Evolutionary conservation across 805 yeast genomes (phyloP), one percentile per base, ranked within the genome.

Genomic region (Candida xyloterini): DNA sequence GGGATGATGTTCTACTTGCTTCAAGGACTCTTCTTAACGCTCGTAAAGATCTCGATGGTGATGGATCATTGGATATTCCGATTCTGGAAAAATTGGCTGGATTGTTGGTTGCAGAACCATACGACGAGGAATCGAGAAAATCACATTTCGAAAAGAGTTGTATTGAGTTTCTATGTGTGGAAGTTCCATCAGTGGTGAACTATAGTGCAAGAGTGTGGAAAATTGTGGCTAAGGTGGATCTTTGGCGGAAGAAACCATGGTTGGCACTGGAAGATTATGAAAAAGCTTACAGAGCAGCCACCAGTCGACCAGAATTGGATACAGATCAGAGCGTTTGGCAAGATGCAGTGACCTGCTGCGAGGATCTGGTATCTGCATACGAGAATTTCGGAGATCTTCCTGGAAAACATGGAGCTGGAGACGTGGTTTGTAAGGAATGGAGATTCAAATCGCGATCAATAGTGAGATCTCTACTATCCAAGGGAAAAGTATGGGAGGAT

Each of bases 371-470:
- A 2, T 84, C 93, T 28, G 91, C 96, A 1, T 91, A 89, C 59
- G 89, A 82, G 55, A 81, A 85, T 3, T 71, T 86, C 23, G 98
- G 98, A n/a, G 93, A 84, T 42, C 61, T 78, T 50, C 84, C 85
- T 9, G 95, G 95, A 7, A 81, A 78, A 52, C 74, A 81, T 54
- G 84, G 83, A 16, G 89, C 87, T 2, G 95, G 82, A 15, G 87
- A 84, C 57, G 50, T 82, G n/a, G 95, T 90, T 8, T 89, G 96
- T 60, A 79, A 81, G 55, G 95, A 89, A 57, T 90, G 97, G 97
- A 84, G 78, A 56, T 85, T 82, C 64, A 88, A 88, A 59, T 81
- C 95, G 2, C 73, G 81, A 46, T 73, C 84, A 11, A 68, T 85
- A 1, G 73, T 89, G 15, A 73, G 95, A 54, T 74, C 86, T 1